Base-by-base conservation (phyloP, 345 rosid genomes). In the Brassica rapa region DNA sequence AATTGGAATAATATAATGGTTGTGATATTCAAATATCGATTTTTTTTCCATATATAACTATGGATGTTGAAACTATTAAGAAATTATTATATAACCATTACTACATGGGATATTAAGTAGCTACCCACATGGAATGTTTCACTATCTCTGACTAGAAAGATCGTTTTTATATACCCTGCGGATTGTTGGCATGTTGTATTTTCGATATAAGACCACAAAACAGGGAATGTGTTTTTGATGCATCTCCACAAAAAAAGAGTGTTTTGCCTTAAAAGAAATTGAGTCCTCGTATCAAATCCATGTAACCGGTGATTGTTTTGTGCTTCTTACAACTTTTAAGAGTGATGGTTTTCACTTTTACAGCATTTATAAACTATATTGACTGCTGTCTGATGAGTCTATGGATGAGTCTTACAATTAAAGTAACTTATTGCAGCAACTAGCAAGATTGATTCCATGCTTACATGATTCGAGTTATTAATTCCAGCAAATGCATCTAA, bases 381-480 rank as follows among this genome's bases (percentile, higher is more conserved):
- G 96, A 93, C 76, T 90, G 96, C 83, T 93, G 98, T 83, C 86
- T 93, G 88, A 93, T 93, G 98, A 93, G 83, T 93, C 82, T 89
- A 37, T 91, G 93, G 96, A 77, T 89, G 78, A 86, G 93, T 80
- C 87, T 86, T 19, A 84, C 72, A 75, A 91, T 93, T 78, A 93
- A 88, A 89, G 93, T 93, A 82, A 46, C 9, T 8, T 35, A 39
- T 15, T 9, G 46, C 46, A 7, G 32, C 53, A n/a, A n/a, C n/a
- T n/a, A n/a, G n/a, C n/a, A 24, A 19, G 43, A 62, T 35, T 75
- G 53, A 70, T 32, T 25, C 78, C 66, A 33, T 75, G 59, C 73
- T 70, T 79, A 88, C 84, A 93, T 93, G 94, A 89, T 93, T 81
- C 89, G 91, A 24, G 94, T 93, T 55, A 76, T n/a, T n/a, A n/a